A percentile compares a stretch with the other conserved stretches of the same genome.
These are phyloP conservation scores for Plicaturopsis crispa DNA, from an alignment of 768 basidiomycete genomes.

Conservation along the genomic window DNA sequence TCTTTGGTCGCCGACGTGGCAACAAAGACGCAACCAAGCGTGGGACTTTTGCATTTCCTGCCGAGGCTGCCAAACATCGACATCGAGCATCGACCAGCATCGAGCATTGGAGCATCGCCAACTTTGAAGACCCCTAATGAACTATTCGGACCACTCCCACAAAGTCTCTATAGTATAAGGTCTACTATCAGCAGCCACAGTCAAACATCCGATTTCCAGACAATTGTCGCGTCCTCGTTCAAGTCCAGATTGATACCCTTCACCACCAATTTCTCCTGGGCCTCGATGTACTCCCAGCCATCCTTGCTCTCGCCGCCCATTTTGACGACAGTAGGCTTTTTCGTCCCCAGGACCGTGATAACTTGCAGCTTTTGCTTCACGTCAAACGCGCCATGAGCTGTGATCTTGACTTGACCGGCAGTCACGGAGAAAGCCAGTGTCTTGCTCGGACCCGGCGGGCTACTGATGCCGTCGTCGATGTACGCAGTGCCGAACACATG, in stretches of 20 bases:
- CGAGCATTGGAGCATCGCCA: no score
- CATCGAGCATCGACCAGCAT: no score
- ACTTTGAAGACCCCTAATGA: no score
- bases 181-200: no score
- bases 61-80: no score
- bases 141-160: no score
- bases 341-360: constrained; percentile 53
- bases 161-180: no score
- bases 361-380: constrained; percentile 39
- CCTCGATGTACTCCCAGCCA: constrained; percentile 31
- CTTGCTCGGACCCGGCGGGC: constrained; percentile 46
- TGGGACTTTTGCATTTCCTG: no score
- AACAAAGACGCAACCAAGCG: no score
- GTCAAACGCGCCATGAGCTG: constrained; percentile 29
- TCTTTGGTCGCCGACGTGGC: no score
- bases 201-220: constrained; percentile 32
- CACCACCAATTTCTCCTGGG: constrained; percentile 34
- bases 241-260: constrained; percentile 30
- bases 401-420: constrained; percentile 27
- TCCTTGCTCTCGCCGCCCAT: constrained; percentile 26
- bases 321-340: constrained; percentile 29
- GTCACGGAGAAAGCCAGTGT: constrained; percentile 36
- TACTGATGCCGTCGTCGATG: constrained; percentile 62
- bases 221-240: constrained; percentile 27
- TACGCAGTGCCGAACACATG: constrained; percentile 53